Evolutionary conservation across 2,329 filamentous ascomycete genomes (phyloP).

Genomic region (Pseudopyricularia javanii): DNA sequence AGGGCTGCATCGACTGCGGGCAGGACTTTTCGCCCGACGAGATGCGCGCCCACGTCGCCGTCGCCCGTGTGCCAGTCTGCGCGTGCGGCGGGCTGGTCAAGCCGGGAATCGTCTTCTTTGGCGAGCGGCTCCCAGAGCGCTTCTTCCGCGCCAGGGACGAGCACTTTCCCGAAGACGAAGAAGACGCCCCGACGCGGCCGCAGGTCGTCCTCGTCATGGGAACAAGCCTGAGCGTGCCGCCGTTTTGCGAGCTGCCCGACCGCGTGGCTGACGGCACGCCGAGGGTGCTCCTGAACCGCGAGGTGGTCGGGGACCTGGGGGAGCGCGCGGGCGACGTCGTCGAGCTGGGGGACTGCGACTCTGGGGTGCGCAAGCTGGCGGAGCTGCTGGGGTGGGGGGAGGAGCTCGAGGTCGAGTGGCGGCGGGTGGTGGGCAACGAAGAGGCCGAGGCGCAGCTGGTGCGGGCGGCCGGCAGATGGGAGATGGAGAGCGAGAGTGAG

Average conservation of each 20-base stretch:
- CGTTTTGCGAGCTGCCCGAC: constrained; percentile 68
- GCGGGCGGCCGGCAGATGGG: constrained; percentile 18
- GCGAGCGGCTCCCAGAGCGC: constrained; percentile 72
- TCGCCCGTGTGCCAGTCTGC: constrained; percentile 61
- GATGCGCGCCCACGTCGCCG: constrained; percentile 59
- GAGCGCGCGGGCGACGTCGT: constrained; percentile 72
- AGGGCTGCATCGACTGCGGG: constrained; percentile 83
- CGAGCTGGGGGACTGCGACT: constrained; percentile 71
- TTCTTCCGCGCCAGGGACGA: constrained; percentile 53
- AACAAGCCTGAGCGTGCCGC: constrained; percentile 76
- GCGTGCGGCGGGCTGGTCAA: constrained; percentile 77
- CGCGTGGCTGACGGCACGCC: constrained; percentile 51
- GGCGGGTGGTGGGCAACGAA: constrained; percentile 48
- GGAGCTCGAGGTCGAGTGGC: constrained; percentile 71
- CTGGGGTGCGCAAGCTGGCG: constrained; percentile 66
- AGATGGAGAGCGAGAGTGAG: too few species aligned
- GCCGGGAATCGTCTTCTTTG: constrained; percentile 97
- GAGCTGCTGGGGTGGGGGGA: constrained; percentile 72
- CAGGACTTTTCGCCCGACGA: constrained; percentile 54
- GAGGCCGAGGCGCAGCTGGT: constrained; percentile 38
- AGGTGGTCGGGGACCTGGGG: constrained; percentile 70
- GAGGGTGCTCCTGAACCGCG: constrained; percentile 76
- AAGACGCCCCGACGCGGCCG: background rate
- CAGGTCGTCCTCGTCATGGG: constrained; percentile 68
- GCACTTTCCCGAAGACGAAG: constrained; percentile 49